These are phyloP conservation scores for Ophiostoma quercus DNA, from an alignment of 2,329 filamentous ascomycete species.

Conservation along the genomic window DNA sequence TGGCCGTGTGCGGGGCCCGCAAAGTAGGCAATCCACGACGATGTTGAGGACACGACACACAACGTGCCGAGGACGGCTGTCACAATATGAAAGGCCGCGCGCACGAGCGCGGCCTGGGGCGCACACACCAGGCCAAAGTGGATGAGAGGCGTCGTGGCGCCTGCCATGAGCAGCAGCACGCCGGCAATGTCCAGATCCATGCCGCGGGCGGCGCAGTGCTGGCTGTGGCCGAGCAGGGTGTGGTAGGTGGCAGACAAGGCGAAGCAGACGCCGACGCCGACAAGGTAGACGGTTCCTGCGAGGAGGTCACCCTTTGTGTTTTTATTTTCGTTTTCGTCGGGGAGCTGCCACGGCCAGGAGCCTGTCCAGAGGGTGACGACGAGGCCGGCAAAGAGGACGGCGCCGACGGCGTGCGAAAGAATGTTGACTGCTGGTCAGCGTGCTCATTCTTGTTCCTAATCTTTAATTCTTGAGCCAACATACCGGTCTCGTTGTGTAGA, in stretches of 20 bases:
- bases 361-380: neutral
- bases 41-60: neutral
- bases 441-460: neutral
- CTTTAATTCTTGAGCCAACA: neutral
- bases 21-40: neutral
- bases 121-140: conserved; percentile 46
- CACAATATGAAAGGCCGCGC: neutral
- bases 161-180: conserved; percentile 58
- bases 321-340: too few relatives aligned
- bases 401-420: neutral
- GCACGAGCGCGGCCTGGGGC: conserved; percentile 21
- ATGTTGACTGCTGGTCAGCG: neutral
- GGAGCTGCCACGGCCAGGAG: neutral
- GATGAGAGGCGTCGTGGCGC: conserved; percentile 54
- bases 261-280: conserved; percentile 44
- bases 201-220: conserved; percentile 44
- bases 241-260: conserved; percentile 47
- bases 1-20: conserved; percentile 25
- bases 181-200: conserved; percentile 58
- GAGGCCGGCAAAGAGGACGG: neutral
- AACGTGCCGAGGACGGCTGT: neutral
- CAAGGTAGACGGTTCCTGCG: conserved; percentile 36
- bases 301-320: conserved; percentile 11
- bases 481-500: neutral
- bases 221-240: conserved; percentile 52